These are phyloP conservation scores for Papiliotrema nemorosa DNA, from an alignment of 1,284 basidiomycete species.

Conservation along the genomic window DNA sequence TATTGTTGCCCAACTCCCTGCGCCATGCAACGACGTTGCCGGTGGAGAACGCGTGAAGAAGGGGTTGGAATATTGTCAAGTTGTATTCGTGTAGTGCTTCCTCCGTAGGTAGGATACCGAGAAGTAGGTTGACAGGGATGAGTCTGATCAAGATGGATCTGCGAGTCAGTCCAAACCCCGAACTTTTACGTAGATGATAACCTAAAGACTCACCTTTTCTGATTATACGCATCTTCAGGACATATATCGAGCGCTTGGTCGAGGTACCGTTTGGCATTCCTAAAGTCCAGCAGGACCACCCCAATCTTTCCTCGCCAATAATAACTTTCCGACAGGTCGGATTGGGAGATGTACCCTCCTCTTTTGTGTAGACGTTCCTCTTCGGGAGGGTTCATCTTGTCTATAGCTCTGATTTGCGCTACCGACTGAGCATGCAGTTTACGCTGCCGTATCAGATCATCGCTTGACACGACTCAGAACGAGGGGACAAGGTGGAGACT, in stretches of 20 bases:
- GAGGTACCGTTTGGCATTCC: conserved; percentile 31
- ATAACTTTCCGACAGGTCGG: conserved; percentile 37
- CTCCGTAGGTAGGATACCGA: conserved; percentile 40
- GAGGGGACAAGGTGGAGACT: conserved; percentile 2
- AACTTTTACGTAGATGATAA: too few species aligned
- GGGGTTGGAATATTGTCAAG: conserved; percentile 38
- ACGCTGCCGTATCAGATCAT: conserved; percentile 15
- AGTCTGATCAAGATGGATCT: conserved; percentile 50
- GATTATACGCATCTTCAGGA: conserved; percentile 29
- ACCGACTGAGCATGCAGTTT: conserved; percentile 41
- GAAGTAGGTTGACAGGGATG: conserved; percentile 46
- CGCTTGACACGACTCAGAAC: too few species aligned
- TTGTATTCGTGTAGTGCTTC: conserved; percentile 38
- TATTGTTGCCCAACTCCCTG: conserved; percentile 29
- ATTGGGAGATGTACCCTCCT: conserved; percentile 12
- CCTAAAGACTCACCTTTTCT: conserved; percentile 32
- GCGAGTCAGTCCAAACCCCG: background rate
- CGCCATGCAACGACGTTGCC: conserved; percentile 43
- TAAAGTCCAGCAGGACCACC: conserved; percentile 37
- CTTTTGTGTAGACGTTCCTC: conserved; percentile 28
- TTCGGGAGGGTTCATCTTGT: conserved; percentile 29
- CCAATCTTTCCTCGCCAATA: conserved; percentile 44
- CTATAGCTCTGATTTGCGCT: conserved; percentile 28
- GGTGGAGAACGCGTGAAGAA: conserved; percentile 42
- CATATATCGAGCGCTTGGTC: conserved; percentile 34